A percentile compares a stretch with the other conserved stretches of the same genome.
Conservation (phyloP, 1,284 basidiomycete genomes). For the Moesziomyces sp. region DNA sequence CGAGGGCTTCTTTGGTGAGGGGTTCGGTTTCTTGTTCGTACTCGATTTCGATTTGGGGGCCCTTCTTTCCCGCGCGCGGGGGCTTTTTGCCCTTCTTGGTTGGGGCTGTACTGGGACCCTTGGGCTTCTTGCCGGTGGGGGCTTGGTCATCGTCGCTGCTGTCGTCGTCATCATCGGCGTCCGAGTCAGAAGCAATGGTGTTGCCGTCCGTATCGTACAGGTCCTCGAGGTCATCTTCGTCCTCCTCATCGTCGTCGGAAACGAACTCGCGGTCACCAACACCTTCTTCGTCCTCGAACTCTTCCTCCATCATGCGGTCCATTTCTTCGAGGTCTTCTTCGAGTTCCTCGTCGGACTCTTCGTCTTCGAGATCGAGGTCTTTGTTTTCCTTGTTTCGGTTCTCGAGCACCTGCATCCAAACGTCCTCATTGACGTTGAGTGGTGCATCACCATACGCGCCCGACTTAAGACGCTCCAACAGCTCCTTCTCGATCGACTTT, state of each 20-base stretch:
- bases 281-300: constrained; percentile 57
- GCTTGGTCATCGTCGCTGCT: constrained; percentile 7
- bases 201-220: constrained; percentile 42
- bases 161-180: constrained; percentile 38
- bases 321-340: constrained; percentile 63
- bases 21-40: constrained; percentile 90
- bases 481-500: constrained; percentile 93
- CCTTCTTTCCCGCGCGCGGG: constrained; percentile 17
- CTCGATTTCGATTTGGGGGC: constrained; percentile 82
- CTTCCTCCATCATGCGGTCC: constrained; percentile 57
- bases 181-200: constrained; percentile 25
- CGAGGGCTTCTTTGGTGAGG: constrained; percentile 68
- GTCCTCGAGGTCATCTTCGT: constrained; percentile 48
- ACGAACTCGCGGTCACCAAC: constrained; percentile 64
- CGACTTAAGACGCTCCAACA: constrained; percentile 91
- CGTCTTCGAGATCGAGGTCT: constrained; percentile 60
- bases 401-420: constrained; percentile 79
- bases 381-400: constrained; percentile 28
- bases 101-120: constrained; percentile 4
- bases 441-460: constrained; percentile 98
- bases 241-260: constrained; percentile 62
- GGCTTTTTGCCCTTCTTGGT: constrained; percentile 2
- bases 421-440: constrained; percentile 96
- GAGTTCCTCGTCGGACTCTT: constrained; percentile 61
- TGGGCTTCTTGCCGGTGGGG: constrained; percentile 20